Base-by-base conservation (phyloP, 768 basidiomycete species). In the Podaxis rugospora region DNA sequence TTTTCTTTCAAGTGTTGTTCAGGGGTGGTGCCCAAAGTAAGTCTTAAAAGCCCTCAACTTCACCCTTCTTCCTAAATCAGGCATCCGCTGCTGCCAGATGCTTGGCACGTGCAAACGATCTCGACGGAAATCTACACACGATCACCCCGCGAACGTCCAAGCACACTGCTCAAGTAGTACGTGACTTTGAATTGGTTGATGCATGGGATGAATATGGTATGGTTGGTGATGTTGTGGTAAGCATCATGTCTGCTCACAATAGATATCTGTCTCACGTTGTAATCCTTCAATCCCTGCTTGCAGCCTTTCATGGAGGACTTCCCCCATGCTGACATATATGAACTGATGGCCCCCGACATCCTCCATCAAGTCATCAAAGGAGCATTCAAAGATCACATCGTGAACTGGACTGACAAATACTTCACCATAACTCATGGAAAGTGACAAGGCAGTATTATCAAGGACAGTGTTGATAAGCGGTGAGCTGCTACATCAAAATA, bases 361-460 rank as follows among this genome's bases (percentile, higher is more conserved):
- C 66, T 76, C 0, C 76, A 78, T 62, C 75, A 77, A 64, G 35
- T 77, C 9, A 76, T 77, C 61, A 77, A 77, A 58, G 75, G 75
- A 2, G 70, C 66, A 1, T 79, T 78, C 66, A 78, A 78, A 59
- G 78, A 78, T 44, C 78, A 78, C 53, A 65, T 79, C 1, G 75
- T 79, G 1, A 40, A 42, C 1, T 80, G 77, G 78, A 68, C 74
- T 0, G 51, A 58, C 0, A 62, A 71, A 5, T 78, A 76, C 55
- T 55, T 80, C 1, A 27, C 51, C 1, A 1, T 56, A 0, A 39
- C 27, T 1, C 59, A 74, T 62, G 59, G 64, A 0, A 57, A 66
- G n/a, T 53, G 58, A 3, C 16, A 49, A 7, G 74, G 68, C 0
- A 55, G 66, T 13, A 44, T 32, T 7, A 71, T 76, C 36, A 36